Evolutionary conservation across 768 basidiomycete species (phyloP).

Genomic region (Crepidotus variabilis): DNA sequence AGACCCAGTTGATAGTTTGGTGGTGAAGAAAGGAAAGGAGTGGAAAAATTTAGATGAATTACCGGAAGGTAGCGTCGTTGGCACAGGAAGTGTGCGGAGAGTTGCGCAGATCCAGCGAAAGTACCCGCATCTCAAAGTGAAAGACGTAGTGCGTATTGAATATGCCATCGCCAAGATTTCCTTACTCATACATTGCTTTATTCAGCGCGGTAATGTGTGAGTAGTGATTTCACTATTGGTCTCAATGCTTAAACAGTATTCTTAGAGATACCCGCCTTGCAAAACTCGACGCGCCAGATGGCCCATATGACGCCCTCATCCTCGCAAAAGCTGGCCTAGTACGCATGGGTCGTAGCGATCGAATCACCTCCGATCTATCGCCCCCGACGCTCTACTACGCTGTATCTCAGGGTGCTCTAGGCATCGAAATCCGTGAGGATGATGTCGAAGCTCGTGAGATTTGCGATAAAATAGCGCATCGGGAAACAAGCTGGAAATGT

Average conservation of each 20-base stretch:
- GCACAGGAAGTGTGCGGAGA: slow-evolving; percentile 90
- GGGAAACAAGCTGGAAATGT: slow-evolving; percentile 72
- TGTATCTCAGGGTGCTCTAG: slow-evolving; percentile 93
- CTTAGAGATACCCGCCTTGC: slow-evolving; percentile 81
- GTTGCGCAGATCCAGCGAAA: slow-evolving; percentile 84
- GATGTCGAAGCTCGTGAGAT: slow-evolving; percentile 60
- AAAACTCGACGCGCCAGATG: slow-evolving; percentile 83
- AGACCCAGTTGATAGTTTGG: slow-evolving; percentile 84
- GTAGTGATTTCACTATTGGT: slow-evolving; percentile 24
- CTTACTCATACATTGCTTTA: neutral
- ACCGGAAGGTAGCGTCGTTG: slow-evolving; percentile 87
- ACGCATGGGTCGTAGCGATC: slow-evolving; percentile 69
- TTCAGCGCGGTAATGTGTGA: slow-evolving; percentile 83
- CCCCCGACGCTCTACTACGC: slow-evolving; percentile 82
- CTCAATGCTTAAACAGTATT: neutral
- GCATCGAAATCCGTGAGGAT: slow-evolving; percentile 73
- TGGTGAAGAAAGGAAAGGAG: slow-evolving; percentile 67
- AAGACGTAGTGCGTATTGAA: slow-evolving; percentile 74
- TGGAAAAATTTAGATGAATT: slow-evolving; percentile 80
- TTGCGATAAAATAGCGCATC: slow-evolving; percentile 68
- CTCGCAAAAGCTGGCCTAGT: slow-evolving; percentile 92
- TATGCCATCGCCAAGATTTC: neutral
- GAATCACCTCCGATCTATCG: slow-evolving; percentile 69
- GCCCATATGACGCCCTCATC: slow-evolving; percentile 82
- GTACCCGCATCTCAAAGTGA: slow-evolving; percentile 73